Conservation (phyloP, 73 alveolate genomes). For the Tetrahymena elliotti region DNA sequence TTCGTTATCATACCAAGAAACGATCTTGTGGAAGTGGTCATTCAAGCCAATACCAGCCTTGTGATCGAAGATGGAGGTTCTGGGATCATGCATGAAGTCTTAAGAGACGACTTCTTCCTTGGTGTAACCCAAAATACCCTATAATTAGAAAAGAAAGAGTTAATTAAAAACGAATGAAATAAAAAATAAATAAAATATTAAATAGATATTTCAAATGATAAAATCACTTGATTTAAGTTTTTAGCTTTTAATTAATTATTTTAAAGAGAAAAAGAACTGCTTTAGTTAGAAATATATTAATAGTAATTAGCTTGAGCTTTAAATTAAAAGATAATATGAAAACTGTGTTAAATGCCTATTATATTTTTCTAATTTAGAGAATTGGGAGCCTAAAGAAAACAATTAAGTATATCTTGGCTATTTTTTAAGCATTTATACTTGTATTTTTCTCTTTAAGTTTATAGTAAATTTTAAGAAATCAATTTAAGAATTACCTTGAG, state of each 20-base stretch:
- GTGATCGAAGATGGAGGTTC: conserved; percentile 85
- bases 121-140: conserved; percentile 88
- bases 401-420: background rate
- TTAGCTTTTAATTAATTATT: background rate
- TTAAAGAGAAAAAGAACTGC: background rate
- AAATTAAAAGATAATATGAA: background rate
- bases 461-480: background rate
- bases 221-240: background rate
- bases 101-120: conserved; percentile 88
- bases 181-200: background rate
- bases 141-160: background rate
- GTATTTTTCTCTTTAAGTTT: background rate
- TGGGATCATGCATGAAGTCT: conserved; percentile 73
- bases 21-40: conserved; percentile 80
- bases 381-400: background rate
- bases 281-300: background rate
- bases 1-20: conserved; percentile 91
- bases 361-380: background rate
- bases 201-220: background rate
- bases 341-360: background rate
- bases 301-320: background rate
- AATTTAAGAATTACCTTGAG: conserved; percentile 35
- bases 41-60: conserved; percentile 88
- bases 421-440: background rate
- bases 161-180: background rate